Conservation (phyloP, 2,329 filamentous ascomycete species). For the Emergomyces orientalis region DNA sequence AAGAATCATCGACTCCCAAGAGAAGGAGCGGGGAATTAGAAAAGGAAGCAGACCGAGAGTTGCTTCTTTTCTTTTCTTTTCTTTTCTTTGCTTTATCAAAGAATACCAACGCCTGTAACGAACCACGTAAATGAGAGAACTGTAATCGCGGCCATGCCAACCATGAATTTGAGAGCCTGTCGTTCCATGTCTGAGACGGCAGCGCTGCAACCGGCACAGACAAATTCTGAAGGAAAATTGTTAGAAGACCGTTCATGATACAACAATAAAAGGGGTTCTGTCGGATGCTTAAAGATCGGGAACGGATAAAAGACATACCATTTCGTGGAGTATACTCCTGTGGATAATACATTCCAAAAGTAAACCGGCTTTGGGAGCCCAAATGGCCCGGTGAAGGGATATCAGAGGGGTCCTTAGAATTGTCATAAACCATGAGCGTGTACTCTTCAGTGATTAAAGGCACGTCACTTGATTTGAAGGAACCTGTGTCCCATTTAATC, state of each 20-base stretch:
- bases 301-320: slow-evolving; percentile 31
- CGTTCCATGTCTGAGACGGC: slow-evolving; percentile 46
- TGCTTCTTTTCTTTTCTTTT: background rate
- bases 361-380: slow-evolving; percentile 41
- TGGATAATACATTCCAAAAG: slow-evolving; percentile 55
- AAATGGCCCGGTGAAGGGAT: slow-evolving; percentile 48
- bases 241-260: slow-evolving; percentile 11
- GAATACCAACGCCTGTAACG: slow-evolving; percentile 33
- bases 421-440: slow-evolving; percentile 55
- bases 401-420: slow-evolving; percentile 43
- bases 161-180: slow-evolving; percentile 47
- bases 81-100: background rate
- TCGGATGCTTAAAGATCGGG: background rate
- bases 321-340: slow-evolving; percentile 43
- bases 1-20: background rate
- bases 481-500: slow-evolving; percentile 52
- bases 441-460: slow-evolving; percentile 53
- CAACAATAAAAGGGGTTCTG: background rate
- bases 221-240: slow-evolving; percentile 35
- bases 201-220: slow-evolving; percentile 49
- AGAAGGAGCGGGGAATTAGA: background rate
- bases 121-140: slow-evolving; percentile 50
- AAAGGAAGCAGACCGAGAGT: background rate
- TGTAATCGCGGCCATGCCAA: slow-evolving; percentile 49
- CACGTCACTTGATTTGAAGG: slow-evolving; percentile 41